These are phyloP conservation scores for Alternaria sp. DNA, from an alignment of 2,329 filamentous ascomycete species.

Conservation along the genomic window DNA sequence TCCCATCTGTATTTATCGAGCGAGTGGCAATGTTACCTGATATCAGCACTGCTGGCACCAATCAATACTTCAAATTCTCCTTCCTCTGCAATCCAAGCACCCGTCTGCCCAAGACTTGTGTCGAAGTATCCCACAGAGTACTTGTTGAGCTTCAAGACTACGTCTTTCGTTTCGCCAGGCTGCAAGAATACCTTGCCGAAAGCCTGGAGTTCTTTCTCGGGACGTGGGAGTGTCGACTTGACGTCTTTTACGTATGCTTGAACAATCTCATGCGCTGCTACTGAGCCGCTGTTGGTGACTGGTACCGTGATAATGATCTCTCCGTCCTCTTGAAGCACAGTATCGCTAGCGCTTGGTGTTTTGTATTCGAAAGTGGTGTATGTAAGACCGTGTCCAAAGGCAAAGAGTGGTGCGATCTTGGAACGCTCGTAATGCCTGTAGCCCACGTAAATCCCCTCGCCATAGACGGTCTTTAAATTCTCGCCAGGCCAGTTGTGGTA, in stretches of 20 bases:
- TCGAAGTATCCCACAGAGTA: slow-evolving; percentile 69
- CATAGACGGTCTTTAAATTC: slow-evolving; percentile 73
- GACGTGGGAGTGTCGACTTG: slow-evolving; percentile 69
- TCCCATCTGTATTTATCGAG: neutral
- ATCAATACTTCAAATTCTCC: slow-evolving; percentile 69
- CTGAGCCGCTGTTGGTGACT: slow-evolving; percentile 65
- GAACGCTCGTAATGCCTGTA: slow-evolving; percentile 76
- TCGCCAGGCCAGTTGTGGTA: slow-evolving; percentile 79
- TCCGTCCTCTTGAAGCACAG: slow-evolving; percentile 57
- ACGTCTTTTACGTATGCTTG: slow-evolving; percentile 74
- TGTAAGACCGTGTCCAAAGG: slow-evolving; percentile 80
- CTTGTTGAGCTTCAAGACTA: slow-evolving; percentile 52
- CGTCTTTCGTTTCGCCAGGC: slow-evolving; percentile 49
- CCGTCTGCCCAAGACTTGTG: slow-evolving; percentile 56
- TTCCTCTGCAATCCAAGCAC: slow-evolving; percentile 72
- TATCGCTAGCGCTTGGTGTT: slow-evolving; percentile 62
- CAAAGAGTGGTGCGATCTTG: slow-evolving; percentile 69
- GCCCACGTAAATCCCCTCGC: slow-evolving; percentile 77
- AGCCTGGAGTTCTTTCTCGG: slow-evolving; percentile 75
- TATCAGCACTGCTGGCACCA: slow-evolving; percentile 70
- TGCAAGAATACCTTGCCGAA: slow-evolving; percentile 62
- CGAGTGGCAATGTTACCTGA: slow-evolving; percentile 60
- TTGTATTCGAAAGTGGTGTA: slow-evolving; percentile 78
- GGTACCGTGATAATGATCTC: slow-evolving; percentile 59
- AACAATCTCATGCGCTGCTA: slow-evolving; percentile 70